Evolutionary conservation across 1,139 yeast genomes (phyloP), one percentile per base, ranked within the genome.

Genomic region (Kodamaea plutei): DNA sequence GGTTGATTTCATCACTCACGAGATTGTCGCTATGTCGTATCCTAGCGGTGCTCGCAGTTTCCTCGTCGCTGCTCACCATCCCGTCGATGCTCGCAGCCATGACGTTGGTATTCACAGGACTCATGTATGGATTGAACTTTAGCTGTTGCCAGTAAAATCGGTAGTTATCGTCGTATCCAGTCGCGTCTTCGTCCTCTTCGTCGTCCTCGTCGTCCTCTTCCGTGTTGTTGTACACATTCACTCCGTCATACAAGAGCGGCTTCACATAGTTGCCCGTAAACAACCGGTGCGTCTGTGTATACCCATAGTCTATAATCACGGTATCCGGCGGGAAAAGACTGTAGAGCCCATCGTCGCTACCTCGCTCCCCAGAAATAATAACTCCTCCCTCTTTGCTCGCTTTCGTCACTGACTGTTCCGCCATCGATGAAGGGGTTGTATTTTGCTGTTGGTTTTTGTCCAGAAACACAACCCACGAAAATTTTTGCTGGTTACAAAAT

Each of bases 291-390:
- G 67, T 58, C 13, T 61, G 66, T 4, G 75, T 74, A 50, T 88
- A 88, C 20, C 89, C 96, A 62, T 74, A 88, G 54, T 88, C 96
- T 42, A 76, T 76, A 15, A 84, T 79, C 14, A 72, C 66, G 6
- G 72, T 63, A 35, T 52, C 48, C 11, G 54, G 47, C 2, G 55
- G 53, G 31, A 46, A 50, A 12, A 31, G 24, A 17, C 26, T 15
- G 24, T 31, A 31, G 21, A 32, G 35, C 19, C 8, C n/a, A 9
- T 10, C 23, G 14, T 12, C 23, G 20, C n/a, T n/a, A n/a, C n/a
- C n/a, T n/a, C n/a, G n/a, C n/a, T n/a, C n/a, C n/a, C n/a, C n/a
- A n/a, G n/a, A n/a, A n/a, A n/a, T n/a, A n/a, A n/a, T n/a, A n/a
- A n/a, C n/a, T n/a, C n/a, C n/a, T n/a, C n/a, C n/a, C n/a, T n/a